These are phyloP conservation scores for Draba incana DNA, from an alignment of 345 rosid genomes.

Conservation along the genomic window DNA sequence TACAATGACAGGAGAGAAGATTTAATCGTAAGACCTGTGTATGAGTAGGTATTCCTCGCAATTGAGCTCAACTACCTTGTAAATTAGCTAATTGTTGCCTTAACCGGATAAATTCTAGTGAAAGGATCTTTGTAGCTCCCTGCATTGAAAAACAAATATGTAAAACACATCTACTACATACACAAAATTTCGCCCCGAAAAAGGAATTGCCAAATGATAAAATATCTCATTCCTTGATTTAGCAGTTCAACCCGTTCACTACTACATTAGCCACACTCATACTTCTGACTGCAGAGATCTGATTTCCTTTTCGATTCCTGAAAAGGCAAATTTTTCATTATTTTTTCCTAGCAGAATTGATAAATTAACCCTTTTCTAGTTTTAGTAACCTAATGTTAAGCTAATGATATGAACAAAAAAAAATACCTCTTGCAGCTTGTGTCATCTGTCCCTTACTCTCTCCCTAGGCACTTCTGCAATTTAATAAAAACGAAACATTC, in stretches of 20 bases:
- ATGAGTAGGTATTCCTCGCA: slow-evolving; percentile 71
- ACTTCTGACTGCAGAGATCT: slow-evolving; percentile 82
- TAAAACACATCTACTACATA: not conserved
- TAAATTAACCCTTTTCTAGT: no score
- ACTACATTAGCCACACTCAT: slow-evolving; percentile 35
- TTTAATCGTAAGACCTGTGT: slow-evolving; percentile 13
- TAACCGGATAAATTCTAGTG: slow-evolving; percentile 79
- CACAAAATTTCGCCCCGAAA: not conserved
- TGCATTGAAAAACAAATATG: slow-evolving; percentile 37
- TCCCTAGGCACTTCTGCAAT: slow-evolving; percentile 83
- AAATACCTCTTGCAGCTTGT: no score
- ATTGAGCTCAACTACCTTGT: slow-evolving; percentile 96
- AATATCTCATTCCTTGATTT: slow-evolving; percentile 34
- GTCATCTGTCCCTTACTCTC: slow-evolving; percentile 39
- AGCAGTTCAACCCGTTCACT: slow-evolving; percentile 71
- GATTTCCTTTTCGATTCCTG: slow-evolving; percentile 95
- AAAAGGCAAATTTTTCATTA: not conserved
- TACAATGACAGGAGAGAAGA: not conserved
- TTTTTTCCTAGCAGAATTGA: no score
- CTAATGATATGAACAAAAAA: no score
- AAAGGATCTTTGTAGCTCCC: slow-evolving; percentile 86
- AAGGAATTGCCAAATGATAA: not conserved
- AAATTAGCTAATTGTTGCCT: slow-evolving; percentile 90
- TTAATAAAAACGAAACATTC: not conserved
- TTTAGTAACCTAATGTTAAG: no score